A percentile compares a stretch with the other conserved stretches of the same genome.
Conservation (phyloP, 495 filamentous ascomycete species). For the Xylaria scruposa region DNA sequence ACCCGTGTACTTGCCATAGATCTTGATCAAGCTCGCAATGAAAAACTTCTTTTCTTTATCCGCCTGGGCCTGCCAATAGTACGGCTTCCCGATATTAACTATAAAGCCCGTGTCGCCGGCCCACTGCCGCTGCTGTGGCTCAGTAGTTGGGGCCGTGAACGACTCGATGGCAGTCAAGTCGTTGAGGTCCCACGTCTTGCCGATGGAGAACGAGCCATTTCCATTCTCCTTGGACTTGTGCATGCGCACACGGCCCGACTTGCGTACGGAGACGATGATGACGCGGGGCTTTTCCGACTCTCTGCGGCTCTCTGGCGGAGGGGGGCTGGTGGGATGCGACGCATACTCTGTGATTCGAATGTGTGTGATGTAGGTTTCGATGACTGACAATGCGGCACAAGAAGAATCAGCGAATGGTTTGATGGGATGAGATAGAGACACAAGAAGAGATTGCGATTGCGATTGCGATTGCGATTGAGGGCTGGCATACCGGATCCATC, state of each 20-base stretch:
- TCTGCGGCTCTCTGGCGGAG: conserved; percentile 71
- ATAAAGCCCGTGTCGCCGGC: conserved; percentile 82
- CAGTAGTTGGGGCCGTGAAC: conserved; percentile 65
- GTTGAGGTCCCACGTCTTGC: conserved; percentile 96
- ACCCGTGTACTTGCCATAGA: conserved; percentile 93
- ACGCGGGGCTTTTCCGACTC: conserved; percentile 86
- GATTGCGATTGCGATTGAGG: neutral
- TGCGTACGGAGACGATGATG: conserved; percentile 90
- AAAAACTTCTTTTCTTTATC: conserved; percentile 98
- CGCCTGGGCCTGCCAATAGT: conserved; percentile 93
- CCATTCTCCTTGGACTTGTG: conserved; percentile 96
- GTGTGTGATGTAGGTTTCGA: conserved; percentile 97
- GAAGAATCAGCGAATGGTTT: conserved; percentile 4
- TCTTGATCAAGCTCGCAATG: conserved; percentile 91
- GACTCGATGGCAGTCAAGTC: conserved; percentile 83
- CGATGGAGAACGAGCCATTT: conserved; percentile 94
- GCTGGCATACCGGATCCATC: conserved; percentile 75
- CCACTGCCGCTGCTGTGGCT: conserved; percentile 75
- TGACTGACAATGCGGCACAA: conserved; percentile 55
- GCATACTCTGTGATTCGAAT: conserved; percentile 87
- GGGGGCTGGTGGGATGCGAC: conserved; percentile 80
- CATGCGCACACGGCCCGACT: conserved; percentile 89
- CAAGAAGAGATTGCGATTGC: too few species aligned
- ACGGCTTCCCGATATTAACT: conserved; percentile 90
- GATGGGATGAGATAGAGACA: neutral